A percentile compares a stretch with the other conserved stretches of the same genome.
These are phyloP conservation scores for Coemansia umbellata DNA, from an alignment of 192 early-diverging fungal species.

Conservation along the genomic window DNA sequence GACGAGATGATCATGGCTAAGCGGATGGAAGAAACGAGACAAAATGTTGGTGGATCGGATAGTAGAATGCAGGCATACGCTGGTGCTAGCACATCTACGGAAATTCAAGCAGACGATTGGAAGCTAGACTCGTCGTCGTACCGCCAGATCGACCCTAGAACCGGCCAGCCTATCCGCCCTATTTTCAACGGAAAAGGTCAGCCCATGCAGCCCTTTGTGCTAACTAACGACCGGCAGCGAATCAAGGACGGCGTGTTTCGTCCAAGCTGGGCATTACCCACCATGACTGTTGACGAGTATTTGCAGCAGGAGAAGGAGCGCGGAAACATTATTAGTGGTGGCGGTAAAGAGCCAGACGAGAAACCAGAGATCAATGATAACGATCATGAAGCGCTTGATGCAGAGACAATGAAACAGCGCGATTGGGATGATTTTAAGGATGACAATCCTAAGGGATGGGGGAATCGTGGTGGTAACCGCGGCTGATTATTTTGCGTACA, in stretches of 20 bases:
- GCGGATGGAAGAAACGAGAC: constrained; percentile 60
- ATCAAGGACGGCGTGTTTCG: constrained; percentile 80
- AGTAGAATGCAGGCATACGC: too few species aligned
- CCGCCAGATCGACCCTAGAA: constrained; percentile 20
- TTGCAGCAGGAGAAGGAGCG: constrained; percentile 78
- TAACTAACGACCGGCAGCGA: constrained; percentile 71
- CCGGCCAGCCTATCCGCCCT: constrained; percentile 8
- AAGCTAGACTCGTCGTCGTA: constrained; percentile 53
- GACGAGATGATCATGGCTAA: constrained; percentile 80
- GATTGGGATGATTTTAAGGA: constrained; percentile 93
- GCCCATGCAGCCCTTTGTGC: constrained; percentile 82
- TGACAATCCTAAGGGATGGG: constrained; percentile 67
- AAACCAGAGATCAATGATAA: constrained; percentile 69
- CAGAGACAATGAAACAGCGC: constrained; percentile 78
- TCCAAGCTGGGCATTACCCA: constrained; percentile 83
- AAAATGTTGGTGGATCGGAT: constrained; percentile 8
- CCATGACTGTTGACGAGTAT: constrained; percentile 97
- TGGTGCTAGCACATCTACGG: neutral
- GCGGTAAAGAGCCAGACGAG: constrained; percentile 70
- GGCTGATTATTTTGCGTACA: too few species aligned
- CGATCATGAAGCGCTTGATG: constrained; percentile 74
- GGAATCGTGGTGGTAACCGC: constrained; percentile 55
- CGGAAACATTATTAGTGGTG: constrained; percentile 86
- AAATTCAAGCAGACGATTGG: constrained; percentile 21
- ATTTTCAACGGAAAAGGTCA: constrained; percentile 34